These are phyloP conservation scores for Austropuccinia psidii DNA, from an alignment of 1,284 basidiomycete genomes.

Conservation along the genomic window DNA sequence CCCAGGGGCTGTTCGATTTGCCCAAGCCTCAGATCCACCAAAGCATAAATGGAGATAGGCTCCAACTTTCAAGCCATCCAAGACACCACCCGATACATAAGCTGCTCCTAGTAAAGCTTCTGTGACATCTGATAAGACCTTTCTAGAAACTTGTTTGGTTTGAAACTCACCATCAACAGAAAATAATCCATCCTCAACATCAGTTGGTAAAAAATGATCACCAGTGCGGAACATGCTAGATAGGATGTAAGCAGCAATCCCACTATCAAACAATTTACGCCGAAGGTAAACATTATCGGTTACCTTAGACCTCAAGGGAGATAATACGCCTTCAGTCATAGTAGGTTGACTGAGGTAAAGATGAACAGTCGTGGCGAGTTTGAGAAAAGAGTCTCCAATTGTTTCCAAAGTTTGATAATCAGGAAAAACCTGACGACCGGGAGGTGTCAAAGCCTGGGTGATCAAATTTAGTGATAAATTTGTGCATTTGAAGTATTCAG, in stretches of 20 bases:
- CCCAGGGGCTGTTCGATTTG: background rate
- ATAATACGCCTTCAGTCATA: conserved; percentile 70
- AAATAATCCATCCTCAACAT: conserved; percentile 47
- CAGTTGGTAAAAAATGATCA: conserved; percentile 58
- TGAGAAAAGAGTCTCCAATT: conserved; percentile 69
- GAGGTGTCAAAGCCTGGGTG: conserved; percentile 65
- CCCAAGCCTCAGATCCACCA: conserved; percentile 54
- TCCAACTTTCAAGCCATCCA: conserved; percentile 59
- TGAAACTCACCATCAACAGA: conserved; percentile 45
- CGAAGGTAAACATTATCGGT: conserved; percentile 64
- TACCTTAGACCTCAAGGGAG: conserved; percentile 56
- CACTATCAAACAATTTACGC: conserved; percentile 58
- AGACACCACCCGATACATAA: conserved; percentile 62
- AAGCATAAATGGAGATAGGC: conserved; percentile 60
- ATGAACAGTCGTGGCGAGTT: conserved; percentile 65
- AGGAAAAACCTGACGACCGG: conserved; percentile 56
- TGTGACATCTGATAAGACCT: conserved; percentile 73
- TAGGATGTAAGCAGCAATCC: conserved; percentile 59
- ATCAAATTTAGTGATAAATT: conserved; percentile 56
- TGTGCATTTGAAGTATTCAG: conserved; percentile 57
- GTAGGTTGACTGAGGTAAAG: conserved; percentile 62
- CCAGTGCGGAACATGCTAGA: conserved; percentile 53
- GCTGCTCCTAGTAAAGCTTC: conserved; percentile 69
- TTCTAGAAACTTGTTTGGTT: conserved; percentile 55
- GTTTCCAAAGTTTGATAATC: conserved; percentile 76